Base-by-base conservation (phyloP, 2,329 filamentous ascomycete species). In the Aphanocladium album region DNA sequence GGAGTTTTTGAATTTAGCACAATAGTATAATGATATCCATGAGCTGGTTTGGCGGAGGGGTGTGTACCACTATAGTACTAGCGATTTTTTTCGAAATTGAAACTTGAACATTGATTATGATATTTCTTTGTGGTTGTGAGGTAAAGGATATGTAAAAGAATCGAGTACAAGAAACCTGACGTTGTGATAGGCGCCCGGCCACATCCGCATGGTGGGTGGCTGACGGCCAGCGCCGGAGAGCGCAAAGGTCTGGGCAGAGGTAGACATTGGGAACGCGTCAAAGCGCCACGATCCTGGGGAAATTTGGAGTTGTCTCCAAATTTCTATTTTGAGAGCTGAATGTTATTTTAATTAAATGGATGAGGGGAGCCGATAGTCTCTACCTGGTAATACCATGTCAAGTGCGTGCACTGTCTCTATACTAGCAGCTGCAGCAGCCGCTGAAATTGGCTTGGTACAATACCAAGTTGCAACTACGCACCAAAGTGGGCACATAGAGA, bases 151-250 rank as follows among this genome's bases (percentile, higher is more conserved):
- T 23, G 56, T 58, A 43, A 59, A 33, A 41, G 35, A 52, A 58
- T 58, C 37, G 46, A 52, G 56, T 52, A 52, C 21, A 45, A 25
- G 46, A 51, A 41, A 33, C 11, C 17, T 5, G 25, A 33, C 21
- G 21, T 21, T 5, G 21, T 23, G 27, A 54, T 41, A 19, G 49
- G 49, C 39, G 33, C n/a, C 6, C 57, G 57, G 49, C 57, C 14
- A 27, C 16, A 39, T 47, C 57, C 57, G 57, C 8, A 9, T 16
- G 25, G 30, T 37, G 49, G 39, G 27, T 8, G 27, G 52, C 16
- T 30, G 17, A n/a, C 57, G 57, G 57, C 23, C 41, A 27, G 27
- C 57, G 57, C 21, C 57, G 57, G 39, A 39, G 41, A 41, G 57
- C 57, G 57, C 14, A 5, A 4, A 16, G 47, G 46, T 30, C n/a